Conservation (phyloP, 805 yeast species). For the Metschnikowia proteae region DNA sequence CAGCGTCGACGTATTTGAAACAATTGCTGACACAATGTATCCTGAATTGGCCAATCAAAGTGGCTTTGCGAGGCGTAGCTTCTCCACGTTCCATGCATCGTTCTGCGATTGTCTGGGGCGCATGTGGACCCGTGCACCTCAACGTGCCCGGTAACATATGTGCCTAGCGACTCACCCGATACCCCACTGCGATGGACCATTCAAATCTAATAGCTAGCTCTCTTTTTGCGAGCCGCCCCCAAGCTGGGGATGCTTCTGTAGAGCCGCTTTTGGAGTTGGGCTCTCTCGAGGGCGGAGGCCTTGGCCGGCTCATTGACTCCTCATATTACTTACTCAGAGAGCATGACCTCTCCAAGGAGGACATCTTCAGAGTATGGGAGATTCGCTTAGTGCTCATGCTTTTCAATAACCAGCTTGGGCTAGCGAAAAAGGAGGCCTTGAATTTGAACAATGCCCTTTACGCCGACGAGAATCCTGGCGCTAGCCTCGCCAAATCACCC, state of each 20-base stretch:
- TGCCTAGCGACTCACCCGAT: background rate
- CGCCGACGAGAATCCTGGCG: conserved; percentile 25
- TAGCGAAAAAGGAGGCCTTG: conserved; percentile 37
- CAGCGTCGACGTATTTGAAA: background rate
- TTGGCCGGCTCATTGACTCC: conserved; percentile 9
- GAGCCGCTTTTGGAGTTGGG: conserved; percentile 6
- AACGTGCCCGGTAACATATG: background rate
- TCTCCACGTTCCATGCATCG: background rate
- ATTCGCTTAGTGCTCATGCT: conserved; percentile 30
- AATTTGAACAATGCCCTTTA: conserved; percentile 35
- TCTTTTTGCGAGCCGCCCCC: conserved; percentile 5
- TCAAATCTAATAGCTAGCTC: background rate
- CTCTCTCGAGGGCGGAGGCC: conserved; percentile 8
- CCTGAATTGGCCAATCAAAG: background rate
- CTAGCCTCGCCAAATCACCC: background rate
- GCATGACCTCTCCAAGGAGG: conserved; percentile 9
- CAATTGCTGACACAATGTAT: too few species aligned
- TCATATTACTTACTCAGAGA: conserved; percentile 11
- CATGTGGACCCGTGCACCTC: conserved; percentile 3
- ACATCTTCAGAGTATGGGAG: conserved; percentile 30
- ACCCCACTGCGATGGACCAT: background rate
- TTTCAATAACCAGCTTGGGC: conserved; percentile 27
- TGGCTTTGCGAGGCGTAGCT: background rate
- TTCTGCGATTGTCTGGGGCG: background rate
- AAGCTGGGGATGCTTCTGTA: background rate